phyloP scores from a whole-genome alignment of 2,329 filamentous ascomycete genomes.

The Berkeleyomyces basicola region DNA sequence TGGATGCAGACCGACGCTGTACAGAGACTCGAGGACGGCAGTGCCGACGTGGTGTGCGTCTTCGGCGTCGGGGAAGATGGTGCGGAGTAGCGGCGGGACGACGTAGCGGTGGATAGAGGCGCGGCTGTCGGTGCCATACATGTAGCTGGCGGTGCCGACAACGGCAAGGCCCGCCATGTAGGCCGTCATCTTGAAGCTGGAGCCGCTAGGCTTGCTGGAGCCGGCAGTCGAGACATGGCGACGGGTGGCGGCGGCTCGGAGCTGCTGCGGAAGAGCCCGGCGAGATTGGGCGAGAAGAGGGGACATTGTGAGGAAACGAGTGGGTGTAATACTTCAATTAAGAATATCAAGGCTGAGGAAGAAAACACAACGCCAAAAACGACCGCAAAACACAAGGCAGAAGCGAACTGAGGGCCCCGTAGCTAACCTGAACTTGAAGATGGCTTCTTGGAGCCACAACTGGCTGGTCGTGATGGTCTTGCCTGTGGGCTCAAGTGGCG shows the following conservation, averaged over 20 bases:
- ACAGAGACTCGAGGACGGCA: constrained; percentile 50
- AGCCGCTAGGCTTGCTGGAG: constrained; percentile 16
- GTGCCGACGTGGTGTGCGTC: constrained; percentile 81
- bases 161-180: constrained; percentile 27
- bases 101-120: constrained; percentile 53
- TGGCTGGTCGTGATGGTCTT: no score
- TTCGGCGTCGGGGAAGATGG: constrained; percentile 59
- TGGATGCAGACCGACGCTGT: constrained; percentile 60
- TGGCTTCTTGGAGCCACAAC: background rate
- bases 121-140: constrained; percentile 60
- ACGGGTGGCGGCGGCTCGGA: constrained; percentile 15
- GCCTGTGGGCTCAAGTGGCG: background rate
- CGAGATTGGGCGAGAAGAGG: constrained; percentile 13
- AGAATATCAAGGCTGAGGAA: background rate
- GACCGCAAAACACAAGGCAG: background rate
- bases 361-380: background rate
- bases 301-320: constrained; percentile 11
- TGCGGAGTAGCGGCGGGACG: constrained; percentile 48
- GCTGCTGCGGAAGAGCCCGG: constrained; percentile 10
- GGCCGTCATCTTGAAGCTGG: constrained; percentile 23
- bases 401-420: constrained; percentile 5
- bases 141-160: constrained; percentile 33
- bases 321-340: background rate
- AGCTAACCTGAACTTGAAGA: background rate
- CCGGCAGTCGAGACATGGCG: constrained; percentile 22